Evolutionary conservation across 192 early-diverging fungal genomes (phyloP), one percentile per base, ranked within the genome.

Genomic region (Allomyces javanicus): DNA sequence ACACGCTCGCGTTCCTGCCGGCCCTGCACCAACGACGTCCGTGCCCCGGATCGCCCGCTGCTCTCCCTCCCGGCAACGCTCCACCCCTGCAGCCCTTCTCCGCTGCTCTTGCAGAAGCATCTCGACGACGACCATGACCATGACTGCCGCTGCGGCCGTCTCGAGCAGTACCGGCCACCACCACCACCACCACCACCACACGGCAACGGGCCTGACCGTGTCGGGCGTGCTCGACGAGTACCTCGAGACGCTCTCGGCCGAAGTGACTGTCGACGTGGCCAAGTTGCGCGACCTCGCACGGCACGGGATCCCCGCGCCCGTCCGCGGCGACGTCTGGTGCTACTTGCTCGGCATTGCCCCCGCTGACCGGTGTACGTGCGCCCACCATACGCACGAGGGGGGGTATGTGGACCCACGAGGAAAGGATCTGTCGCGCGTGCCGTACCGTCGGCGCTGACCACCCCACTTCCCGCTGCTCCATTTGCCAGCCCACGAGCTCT

Each of bases 251-350:
- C 79, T 89, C 62, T 82, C 88, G 68, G 81, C 89, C 11, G 89
- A 91, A 70, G 86, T 87, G 19, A 82, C 85, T 73, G 79, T 94
- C 67, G 90, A 92, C 65, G 74, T 93, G 55, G 87, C 90, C 68
- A 81, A 81, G 74, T 78, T 94, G 63, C 75, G 88, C 63, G 77
- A 84, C 67, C 79, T 79, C 63, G 84, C 88, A 4, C 77, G 85
- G 55, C 86, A 90, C 73, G 92, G 92, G 25, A 79, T 92, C 72
- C 89, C 92, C 22, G 78, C 80, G 64, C 83, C 89, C 71, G 79
- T 93, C 64, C 79, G 87, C 71, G 82, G 83, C 65, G 88, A 89
- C 61, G 88, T 87, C 33, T 94, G 92, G 92, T 85, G 89, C 75
- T 91, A 84, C 65, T 75, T 94, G 62, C 79, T 94, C 25, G 88